Base-by-base conservation (phyloP, 371 early-diverging fungal species). In the Mucor velutinosus region DNA sequence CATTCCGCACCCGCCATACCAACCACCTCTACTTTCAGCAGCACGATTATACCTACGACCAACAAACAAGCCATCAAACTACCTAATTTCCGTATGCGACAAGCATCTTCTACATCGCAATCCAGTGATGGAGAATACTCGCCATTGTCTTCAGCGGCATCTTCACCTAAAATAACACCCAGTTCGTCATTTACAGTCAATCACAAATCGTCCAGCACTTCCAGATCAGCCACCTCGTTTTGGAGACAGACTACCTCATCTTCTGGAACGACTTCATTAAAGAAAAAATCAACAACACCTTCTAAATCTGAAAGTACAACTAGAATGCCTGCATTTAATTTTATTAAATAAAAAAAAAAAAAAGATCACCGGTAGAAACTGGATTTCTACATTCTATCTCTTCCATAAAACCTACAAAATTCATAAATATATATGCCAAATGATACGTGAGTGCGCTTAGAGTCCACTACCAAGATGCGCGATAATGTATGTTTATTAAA, bases 161-260 rank as follows among this genome's bases (percentile, higher is more conserved):
- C 72, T 8, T 49, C 62, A 2, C 45, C 63, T 25, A 58, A 58
- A 41, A 21, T 51, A 8, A 62, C 65, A 35, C 53, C 69, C 19
- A 65, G 49, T 14, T 19, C 57, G 8, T 61, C 67, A 32, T 41
- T 57, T 12, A 33, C 64, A 55, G 23, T 6, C 39, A 21, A 37
- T 8, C 17, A 47, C 21, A 43, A 55, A 55, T 21, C 58, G 47
- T 43, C 39, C 7, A 35, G 27, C 17, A 29, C 63, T 1, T 11
- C 14, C 15, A 33, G 49, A 57, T 43, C 60, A 14, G 51, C 43
- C 7, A 58, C 65, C 29, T 66, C 66, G 15, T 71, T 71, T 45
- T 62, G 71, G 71, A 37, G 71, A 66, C 62, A 66, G 12, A 58
- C 35, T 49, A 63, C 59, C 15, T 21, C 49, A 45, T 29, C 56